phyloP scores from a whole-genome alignment of 192 early-diverging fungal species.

The Dimargaris xerosporica region DNA sequence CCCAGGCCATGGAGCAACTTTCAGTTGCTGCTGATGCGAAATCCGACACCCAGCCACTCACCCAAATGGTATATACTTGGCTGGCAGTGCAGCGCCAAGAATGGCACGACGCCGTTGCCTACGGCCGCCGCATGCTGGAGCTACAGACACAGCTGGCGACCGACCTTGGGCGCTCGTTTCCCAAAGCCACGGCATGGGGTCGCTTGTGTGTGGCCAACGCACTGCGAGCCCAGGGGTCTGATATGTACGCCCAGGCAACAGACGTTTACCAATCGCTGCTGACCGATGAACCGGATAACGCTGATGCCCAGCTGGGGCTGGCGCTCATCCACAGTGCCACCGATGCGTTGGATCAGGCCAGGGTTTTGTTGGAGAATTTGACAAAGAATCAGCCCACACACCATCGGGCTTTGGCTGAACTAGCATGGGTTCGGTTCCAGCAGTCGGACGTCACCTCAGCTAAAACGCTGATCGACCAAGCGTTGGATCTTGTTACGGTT shows the following conservation, averaged over 20 bases:
- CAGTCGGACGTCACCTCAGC: constrained; percentile 35
- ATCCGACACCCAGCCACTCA: too few relatives aligned
- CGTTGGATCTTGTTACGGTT: constrained; percentile 32
- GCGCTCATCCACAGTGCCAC: constrained; percentile 38
- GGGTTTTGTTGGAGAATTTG: constrained; percentile 34
- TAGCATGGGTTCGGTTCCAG: constrained; percentile 47
- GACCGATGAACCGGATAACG: constrained; percentile 21
- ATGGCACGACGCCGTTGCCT: background rate
- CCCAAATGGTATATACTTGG: too few relatives aligned
- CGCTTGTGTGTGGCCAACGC: background rate
- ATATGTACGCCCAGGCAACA: constrained; percentile 36
- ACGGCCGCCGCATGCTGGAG: background rate
- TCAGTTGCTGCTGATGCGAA: background rate
- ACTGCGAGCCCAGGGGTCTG: constrained; percentile 36
- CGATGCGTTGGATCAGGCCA: constrained; percentile 38
- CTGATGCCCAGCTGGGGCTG: constrained; percentile 33
- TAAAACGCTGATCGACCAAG: too few relatives aligned
- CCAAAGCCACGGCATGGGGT: background rate
- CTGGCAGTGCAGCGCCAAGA: background rate
- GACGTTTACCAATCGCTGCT: constrained; percentile 37
- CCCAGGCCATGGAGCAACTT: background rate
- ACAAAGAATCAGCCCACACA: constrained; percentile 26
- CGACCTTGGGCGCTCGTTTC: background rate
- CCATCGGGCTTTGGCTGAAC: constrained; percentile 41
- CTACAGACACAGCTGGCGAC: background rate